These are phyloP conservation scores for Glutinoglossum americanum DNA, from an alignment of 495 filamentous ascomycete genomes.

Conservation along the genomic window DNA sequence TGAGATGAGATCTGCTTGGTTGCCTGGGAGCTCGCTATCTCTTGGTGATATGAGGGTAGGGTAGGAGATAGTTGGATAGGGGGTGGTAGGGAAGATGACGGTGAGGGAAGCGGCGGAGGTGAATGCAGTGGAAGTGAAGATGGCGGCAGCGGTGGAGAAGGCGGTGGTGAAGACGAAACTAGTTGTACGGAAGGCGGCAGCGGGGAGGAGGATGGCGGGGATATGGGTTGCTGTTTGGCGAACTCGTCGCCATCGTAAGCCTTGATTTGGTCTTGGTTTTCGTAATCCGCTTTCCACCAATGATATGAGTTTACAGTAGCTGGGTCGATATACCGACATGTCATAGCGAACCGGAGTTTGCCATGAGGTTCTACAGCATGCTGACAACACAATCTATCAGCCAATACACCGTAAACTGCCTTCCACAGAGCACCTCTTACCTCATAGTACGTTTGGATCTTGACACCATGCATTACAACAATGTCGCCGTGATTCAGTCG, in stretches of 20 bases:
- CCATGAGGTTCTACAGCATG: conserved; percentile 36
- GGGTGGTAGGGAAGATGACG: too few relatives aligned
- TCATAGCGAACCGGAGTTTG: conserved; percentile 44
- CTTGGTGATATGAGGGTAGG: neutral
- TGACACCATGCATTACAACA: conserved; percentile 57
- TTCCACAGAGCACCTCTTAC: conserved; percentile 19
- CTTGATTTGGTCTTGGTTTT: neutral
- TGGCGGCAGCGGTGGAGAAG: neutral
- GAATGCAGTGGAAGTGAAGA: neutral
- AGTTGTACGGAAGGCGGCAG: neutral
- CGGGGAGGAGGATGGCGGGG: neutral
- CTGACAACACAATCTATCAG: conserved; percentile 15
- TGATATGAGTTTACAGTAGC: conserved; percentile 17
- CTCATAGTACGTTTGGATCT: conserved; percentile 53
- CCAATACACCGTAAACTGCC: neutral
- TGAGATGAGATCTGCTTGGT: neutral
- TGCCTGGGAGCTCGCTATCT: neutral
- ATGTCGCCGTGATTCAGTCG: conserved; percentile 55
- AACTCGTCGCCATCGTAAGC: neutral
- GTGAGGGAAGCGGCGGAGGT: too few relatives aligned
- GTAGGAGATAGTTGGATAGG: too few relatives aligned
- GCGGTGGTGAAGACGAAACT: neutral
- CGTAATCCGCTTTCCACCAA: conserved; percentile 9
- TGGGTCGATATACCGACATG: conserved; percentile 29
- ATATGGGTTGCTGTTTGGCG: neutral